Evolutionary conservation across 2,329 filamentous ascomycete species (phyloP), one percentile per base, ranked within the genome.

Genomic region (Fusarium clavum): DNA sequence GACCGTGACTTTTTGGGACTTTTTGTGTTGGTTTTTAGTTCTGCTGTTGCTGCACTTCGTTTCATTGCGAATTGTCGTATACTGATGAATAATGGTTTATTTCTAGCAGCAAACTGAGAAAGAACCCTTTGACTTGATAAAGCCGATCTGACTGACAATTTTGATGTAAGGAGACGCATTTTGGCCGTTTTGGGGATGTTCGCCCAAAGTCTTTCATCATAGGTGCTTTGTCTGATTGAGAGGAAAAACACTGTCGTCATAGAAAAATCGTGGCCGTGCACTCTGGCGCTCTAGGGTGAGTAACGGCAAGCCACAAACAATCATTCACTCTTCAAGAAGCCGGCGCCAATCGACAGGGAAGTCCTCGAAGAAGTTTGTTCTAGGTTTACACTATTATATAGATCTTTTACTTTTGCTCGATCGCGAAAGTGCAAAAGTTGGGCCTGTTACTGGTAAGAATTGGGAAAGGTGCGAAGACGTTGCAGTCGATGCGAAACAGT

Each of bases 191-290:
- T n/a, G 25, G 40, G 20, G 8, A 38, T 14, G 7, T n/a, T 14
- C 13, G 14, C 24, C 32, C 24, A 7, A 8, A 40, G 14, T 10
- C 12, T 32, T 53, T 57, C 11, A 47, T 57, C 16, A 10, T 20
- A 9, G 22, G 38, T 40, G 13, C 24, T 52, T 12, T 60, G 14
- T 25, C 34, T 61, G 38, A 10, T 12, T 32, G 24, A 38, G 22
- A 45, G 18, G 20, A 30, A 34, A 51, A 51, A 51, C 41, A 48
- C 24, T 46, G 43, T 67, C 64, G 57, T 67, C 63, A 67, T 67
- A 46, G 63, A 58, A 67, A 6, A 32, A 18, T 22, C 29, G 62
- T 57, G 46, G 62, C 57, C 29, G 40, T 38, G 52, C 44, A 16
- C 2, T 5, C 4, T n/a, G 32, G n/a, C 25, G 7, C 2, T 10